These are phyloP conservation scores for Podila epicladia DNA, from an alignment of 192 early-diverging fungal species.

Conservation along the genomic window DNA sequence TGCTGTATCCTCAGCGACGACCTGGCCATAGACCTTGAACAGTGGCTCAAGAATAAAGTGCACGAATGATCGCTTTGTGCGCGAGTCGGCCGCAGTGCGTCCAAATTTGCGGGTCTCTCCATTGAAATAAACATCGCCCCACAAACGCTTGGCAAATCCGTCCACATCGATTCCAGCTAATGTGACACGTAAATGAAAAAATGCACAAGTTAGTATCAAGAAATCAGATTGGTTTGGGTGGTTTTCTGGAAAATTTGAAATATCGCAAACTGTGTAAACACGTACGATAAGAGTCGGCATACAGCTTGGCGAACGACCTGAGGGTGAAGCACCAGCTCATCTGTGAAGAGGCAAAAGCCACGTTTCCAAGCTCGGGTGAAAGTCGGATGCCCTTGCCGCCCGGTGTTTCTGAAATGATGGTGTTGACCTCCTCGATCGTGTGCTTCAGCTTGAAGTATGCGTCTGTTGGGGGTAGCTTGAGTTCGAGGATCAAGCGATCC, in stretches of 20 bases:
- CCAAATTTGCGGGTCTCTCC: slow-evolving; percentile 81
- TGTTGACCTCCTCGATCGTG: slow-evolving; percentile 96
- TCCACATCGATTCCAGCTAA: slow-evolving; percentile 72
- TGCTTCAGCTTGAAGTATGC: slow-evolving; percentile 97
- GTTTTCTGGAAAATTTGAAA: not conserved
- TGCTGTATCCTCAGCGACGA: slow-evolving; percentile 82
- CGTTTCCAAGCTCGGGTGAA: slow-evolving; percentile 95
- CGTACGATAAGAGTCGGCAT: slow-evolving; percentile 81
- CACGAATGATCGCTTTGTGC: slow-evolving; percentile 86
- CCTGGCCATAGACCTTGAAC: slow-evolving; percentile 92
- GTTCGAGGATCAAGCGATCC: slow-evolving; percentile 96
- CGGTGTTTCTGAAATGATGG: slow-evolving; percentile 69
- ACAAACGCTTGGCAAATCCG: slow-evolving; percentile 90
- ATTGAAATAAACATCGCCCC: slow-evolving; percentile 97
- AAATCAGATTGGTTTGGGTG: no score
- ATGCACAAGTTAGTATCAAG: not conserved
- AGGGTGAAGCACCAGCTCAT: slow-evolving; percentile 96
- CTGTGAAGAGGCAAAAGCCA: slow-evolving; percentile 90
- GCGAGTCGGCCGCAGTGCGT: slow-evolving; percentile 67
- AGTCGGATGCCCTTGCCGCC: slow-evolving; percentile 74
- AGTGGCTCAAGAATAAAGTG: slow-evolving; percentile 97
- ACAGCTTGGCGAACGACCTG: slow-evolving; percentile 91
- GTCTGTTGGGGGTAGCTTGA: slow-evolving; percentile 95
- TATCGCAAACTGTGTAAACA: not conserved
- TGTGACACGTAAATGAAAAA: not conserved